Conservation (phyloP, 2,329 filamentous ascomycete species). For the Grosmannia penicillata region DNA sequence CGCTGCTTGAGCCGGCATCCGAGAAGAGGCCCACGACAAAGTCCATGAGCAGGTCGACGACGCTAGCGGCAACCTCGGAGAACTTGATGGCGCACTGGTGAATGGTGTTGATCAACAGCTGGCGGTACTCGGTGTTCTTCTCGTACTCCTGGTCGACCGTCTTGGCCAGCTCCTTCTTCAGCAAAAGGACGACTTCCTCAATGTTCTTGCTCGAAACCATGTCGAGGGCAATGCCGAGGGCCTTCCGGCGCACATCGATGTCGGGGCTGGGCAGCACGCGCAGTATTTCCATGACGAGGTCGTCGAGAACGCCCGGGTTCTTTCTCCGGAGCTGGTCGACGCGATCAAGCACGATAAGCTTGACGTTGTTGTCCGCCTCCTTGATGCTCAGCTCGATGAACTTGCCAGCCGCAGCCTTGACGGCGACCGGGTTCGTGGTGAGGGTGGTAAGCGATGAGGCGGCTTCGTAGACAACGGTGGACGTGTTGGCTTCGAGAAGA, state of each 20-base stretch:
- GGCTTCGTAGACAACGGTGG: conserved; percentile 94
- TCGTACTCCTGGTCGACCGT: conserved; percentile 98
- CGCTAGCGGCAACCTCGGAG: conserved; percentile 91
- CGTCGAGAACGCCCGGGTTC: conserved; percentile 74
- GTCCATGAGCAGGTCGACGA: conserved; percentile 95
- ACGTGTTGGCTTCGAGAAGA: conserved; percentile 79
- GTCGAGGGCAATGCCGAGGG: conserved; percentile 76
- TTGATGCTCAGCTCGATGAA: conserved; percentile 96
- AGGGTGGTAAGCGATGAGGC: conserved; percentile 87
- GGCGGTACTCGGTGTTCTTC: conserved; percentile 92
- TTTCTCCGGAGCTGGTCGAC: conserved; percentile 61
- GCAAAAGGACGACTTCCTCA: conserved; percentile 84
- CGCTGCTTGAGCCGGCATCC: conserved; percentile 96
- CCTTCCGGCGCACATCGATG: conserved; percentile 88
- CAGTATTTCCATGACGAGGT: conserved; percentile 92
- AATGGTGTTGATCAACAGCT: conserved; percentile 90
- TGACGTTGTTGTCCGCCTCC: conserved; percentile 97
- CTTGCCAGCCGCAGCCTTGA: conserved; percentile 90
- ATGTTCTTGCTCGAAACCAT: conserved; percentile 99
- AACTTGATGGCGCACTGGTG: conserved; percentile 99
- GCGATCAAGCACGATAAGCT: conserved; percentile 90
- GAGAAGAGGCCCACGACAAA: too few species aligned
- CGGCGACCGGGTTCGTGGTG: conserved; percentile 91
- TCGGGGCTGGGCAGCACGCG: conserved; percentile 90
- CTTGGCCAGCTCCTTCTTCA: conserved; percentile 96